A percentile compares a stretch with the other conserved stretches of the same genome.
Conservation (phyloP, 2,329 filamentous ascomycete species). For the Talaromyces piceae region DNA sequence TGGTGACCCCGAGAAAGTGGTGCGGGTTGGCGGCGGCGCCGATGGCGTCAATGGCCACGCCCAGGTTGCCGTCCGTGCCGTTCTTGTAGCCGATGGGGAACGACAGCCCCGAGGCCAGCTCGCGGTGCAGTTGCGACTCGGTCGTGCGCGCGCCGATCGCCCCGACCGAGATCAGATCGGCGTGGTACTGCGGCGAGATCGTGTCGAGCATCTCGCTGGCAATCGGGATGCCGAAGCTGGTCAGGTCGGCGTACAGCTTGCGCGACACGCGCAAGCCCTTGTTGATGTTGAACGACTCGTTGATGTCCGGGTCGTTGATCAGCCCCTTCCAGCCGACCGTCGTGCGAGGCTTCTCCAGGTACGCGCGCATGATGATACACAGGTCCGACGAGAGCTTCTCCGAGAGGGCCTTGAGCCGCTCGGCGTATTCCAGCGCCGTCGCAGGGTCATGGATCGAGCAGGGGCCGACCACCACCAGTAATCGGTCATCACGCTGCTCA, state of each 20-base stretch:
- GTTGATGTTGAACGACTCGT: slow-evolving; percentile 97
- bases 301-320: slow-evolving; percentile 98
- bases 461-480: slow-evolving; percentile 89
- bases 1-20: slow-evolving; percentile 98
- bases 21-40: slow-evolving; percentile 61
- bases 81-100: slow-evolving; percentile 99
- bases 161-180: slow-evolving; percentile 89
- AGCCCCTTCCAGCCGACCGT: slow-evolving; percentile 98
- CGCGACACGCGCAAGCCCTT: slow-evolving; percentile 90
- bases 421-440: slow-evolving; percentile 80
- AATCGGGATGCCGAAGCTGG: slow-evolving; percentile 80
- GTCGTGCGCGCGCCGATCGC: slow-evolving; percentile 95
- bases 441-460: slow-evolving; percentile 96
- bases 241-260: slow-evolving; percentile 88
- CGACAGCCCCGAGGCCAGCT: slow-evolving; percentile 87
- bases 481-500: slow-evolving; percentile 67
- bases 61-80: slow-evolving; percentile 86
- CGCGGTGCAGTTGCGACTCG: slow-evolving; percentile 91
- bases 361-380: slow-evolving; percentile 93
- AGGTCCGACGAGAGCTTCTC: slow-evolving; percentile 76
- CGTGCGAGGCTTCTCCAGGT: slow-evolving; percentile 97
- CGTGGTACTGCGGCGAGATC: slow-evolving; percentile 95
- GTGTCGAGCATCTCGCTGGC: slow-evolving; percentile 98
- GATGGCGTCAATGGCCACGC: slow-evolving; percentile 91
- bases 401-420: slow-evolving; percentile 66